phyloP scores from a whole-genome alignment of 2,329 filamentous ascomycete genomes.

The Colletotrichum tanaceti region DNA sequence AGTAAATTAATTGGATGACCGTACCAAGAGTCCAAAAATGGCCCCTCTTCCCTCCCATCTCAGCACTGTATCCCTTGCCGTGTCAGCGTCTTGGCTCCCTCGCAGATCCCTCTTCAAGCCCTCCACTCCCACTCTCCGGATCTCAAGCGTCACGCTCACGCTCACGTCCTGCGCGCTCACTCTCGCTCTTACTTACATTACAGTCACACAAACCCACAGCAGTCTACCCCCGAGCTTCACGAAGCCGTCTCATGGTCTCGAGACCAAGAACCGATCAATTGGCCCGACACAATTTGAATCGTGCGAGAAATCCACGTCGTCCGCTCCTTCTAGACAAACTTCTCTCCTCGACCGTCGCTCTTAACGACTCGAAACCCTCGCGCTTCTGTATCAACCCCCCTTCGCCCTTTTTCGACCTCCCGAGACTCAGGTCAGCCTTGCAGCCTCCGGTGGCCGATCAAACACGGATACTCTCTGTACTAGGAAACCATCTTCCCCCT shows the following conservation, averaged over 20 bases:
- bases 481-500: constrained; percentile 12
- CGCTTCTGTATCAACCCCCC: constrained; percentile 19
- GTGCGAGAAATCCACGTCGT: constrained; percentile 23
- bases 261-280: constrained; percentile 14
- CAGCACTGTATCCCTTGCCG: constrained; percentile 14
- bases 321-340: constrained; percentile 15
- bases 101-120: constrained; percentile 38
- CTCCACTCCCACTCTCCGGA: constrained; percentile 33
- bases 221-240: constrained; percentile 29
- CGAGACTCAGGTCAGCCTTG: constrained; percentile 40
- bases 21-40: neutral
- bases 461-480: constrained; percentile 37
- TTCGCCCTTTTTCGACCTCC: constrained; percentile 31
- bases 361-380: constrained; percentile 17
- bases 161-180: constrained; percentile 7
- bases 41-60: constrained; percentile 7
- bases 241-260: constrained; percentile 34
- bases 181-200: constrained; percentile 10
- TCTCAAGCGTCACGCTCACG: constrained; percentile 11
- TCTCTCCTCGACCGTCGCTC: constrained; percentile 2
- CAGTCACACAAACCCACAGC: neutral
- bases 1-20: constrained; percentile 21
- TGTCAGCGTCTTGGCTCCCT: constrained; percentile 19
- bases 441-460: constrained; percentile 36
- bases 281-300: constrained; percentile 8